phyloP scores from a whole-genome alignment of 176 grass and related monocot genomes.

The Aegilops umbellulata region DNA sequence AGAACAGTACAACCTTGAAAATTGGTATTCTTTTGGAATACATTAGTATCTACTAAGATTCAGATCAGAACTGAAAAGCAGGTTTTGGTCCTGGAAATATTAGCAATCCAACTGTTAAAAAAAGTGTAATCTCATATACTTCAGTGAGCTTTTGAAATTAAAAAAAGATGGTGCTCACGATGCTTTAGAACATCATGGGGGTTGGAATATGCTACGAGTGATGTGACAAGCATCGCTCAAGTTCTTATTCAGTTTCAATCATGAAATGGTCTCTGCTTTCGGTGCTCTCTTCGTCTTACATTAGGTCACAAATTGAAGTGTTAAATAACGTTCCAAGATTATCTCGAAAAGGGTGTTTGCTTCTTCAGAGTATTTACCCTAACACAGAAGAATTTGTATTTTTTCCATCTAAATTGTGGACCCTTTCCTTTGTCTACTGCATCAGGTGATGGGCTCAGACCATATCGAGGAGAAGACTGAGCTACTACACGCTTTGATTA shows the following conservation, averaged over 20 bases:
- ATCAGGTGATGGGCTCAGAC: slow-evolving; percentile 82
- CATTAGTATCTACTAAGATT: background rate
- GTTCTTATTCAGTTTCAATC: background rate
- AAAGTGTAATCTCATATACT: background rate
- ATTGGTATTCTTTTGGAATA: background rate
- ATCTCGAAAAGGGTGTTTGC: background rate
- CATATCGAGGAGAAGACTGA: slow-evolving; percentile 78
- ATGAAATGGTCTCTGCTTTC: background rate
- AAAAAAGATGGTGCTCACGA: background rate
- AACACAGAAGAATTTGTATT: background rate
- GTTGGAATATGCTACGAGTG: background rate
- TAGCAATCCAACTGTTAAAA: background rate
- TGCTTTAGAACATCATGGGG: background rate
- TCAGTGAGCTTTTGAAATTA: background rate
- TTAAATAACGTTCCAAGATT: background rate
- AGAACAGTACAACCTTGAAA: background rate
- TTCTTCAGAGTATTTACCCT: background rate
- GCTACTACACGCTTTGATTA: slow-evolving; percentile 59
- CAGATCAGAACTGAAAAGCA: background rate
- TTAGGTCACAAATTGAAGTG: background rate
- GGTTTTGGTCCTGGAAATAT: background rate
- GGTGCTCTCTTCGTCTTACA: background rate
- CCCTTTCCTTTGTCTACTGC: slow-evolving; percentile 1
- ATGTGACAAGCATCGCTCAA: background rate
- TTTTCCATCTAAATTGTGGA: background rate